phyloP scores from a whole-genome alignment of 1,284 basidiomycete genomes.

The Grifola frondosa region DNA sequence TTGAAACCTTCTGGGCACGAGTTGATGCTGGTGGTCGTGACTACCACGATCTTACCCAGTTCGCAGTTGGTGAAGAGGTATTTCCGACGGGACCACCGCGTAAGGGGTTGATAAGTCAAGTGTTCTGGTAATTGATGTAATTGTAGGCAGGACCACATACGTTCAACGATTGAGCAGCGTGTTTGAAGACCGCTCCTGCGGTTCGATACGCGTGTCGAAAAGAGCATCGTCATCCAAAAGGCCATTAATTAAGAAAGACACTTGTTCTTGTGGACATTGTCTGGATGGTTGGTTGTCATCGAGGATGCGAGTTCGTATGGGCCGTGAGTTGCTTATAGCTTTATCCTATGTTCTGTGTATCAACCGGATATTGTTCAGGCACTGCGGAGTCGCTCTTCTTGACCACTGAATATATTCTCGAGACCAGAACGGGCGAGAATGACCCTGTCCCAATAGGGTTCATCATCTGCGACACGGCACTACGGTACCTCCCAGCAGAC shows the following conservation, averaged over 20 bases:
- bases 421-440: slow-evolving; percentile 15
- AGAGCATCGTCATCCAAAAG: no score
- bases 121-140: no score
- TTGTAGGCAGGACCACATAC: no score
- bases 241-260: no score
- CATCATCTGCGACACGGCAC: no score
- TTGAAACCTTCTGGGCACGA: slow-evolving; percentile 62
- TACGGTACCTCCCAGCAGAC: slow-evolving; percentile 11
- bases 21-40: slow-evolving; percentile 52
- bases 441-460: no score
- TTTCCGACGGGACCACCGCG: slow-evolving; percentile 57
- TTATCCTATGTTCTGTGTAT: background rate
- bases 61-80: slow-evolving; percentile 56
- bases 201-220: no score
- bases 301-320: slow-evolving; percentile 18
- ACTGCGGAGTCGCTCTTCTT: slow-evolving; percentile 12
- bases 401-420: slow-evolving; percentile 10
- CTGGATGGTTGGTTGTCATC: slow-evolving; percentile 21
- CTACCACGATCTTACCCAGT: slow-evolving; percentile 44
- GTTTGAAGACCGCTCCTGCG: no score
- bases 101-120: no score
- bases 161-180: no score
- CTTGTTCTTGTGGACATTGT: slow-evolving; percentile 16
- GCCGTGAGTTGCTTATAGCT: slow-evolving; percentile 7
- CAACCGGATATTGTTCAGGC: slow-evolving; percentile 1